Evolutionary conservation across 1,284 basidiomycete species (phyloP).

Genomic region (Omphalotus olearius): DNA sequence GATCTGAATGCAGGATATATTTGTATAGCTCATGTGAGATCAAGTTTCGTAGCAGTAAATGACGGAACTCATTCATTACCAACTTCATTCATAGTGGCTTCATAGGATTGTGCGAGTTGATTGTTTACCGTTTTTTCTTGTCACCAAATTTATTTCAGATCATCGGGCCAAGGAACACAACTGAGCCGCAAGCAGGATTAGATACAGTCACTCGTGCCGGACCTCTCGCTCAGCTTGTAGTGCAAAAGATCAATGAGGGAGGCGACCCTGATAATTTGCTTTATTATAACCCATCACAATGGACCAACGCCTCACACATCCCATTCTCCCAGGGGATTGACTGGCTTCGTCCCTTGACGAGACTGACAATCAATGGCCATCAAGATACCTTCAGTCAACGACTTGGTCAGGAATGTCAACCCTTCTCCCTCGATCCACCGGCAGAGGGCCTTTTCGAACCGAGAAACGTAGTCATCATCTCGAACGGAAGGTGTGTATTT

Average conservation of each 20-base stretch:
- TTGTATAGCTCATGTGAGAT: conserved; percentile 53
- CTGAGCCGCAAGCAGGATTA: conserved; percentile 54
- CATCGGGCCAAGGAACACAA: conserved; percentile 46
- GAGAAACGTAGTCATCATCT: conserved; percentile 49
- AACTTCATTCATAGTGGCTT: conserved; percentile 43
- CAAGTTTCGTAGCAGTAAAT: neutral
- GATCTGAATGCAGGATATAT: conserved; percentile 39
- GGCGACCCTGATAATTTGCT: conserved; percentile 42
- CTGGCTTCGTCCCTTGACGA: conserved; percentile 42
- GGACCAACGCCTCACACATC: conserved; percentile 46
- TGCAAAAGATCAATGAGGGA: conserved; percentile 37
- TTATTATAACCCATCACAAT: conserved; percentile 48
- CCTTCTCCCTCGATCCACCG: conserved; percentile 41
- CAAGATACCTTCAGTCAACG: conserved; percentile 43
- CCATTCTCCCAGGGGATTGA: conserved; percentile 36
- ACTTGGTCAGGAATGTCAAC: conserved; percentile 55
- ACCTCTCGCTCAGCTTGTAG: conserved; percentile 47
- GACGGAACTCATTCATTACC: conserved; percentile 1
- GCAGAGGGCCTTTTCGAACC: conserved; percentile 46
- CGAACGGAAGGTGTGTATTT: conserved; percentile 42
- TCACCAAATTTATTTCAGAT: conserved; percentile 32
- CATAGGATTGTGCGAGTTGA: conserved; percentile 48
- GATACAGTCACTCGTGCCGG: conserved; percentile 48
- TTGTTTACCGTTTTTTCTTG: neutral
- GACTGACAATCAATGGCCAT: conserved; percentile 40